Conservation (phyloP, 2,329 filamentous ascomycete genomes). For the Fusarium nisikadoi region DNA sequence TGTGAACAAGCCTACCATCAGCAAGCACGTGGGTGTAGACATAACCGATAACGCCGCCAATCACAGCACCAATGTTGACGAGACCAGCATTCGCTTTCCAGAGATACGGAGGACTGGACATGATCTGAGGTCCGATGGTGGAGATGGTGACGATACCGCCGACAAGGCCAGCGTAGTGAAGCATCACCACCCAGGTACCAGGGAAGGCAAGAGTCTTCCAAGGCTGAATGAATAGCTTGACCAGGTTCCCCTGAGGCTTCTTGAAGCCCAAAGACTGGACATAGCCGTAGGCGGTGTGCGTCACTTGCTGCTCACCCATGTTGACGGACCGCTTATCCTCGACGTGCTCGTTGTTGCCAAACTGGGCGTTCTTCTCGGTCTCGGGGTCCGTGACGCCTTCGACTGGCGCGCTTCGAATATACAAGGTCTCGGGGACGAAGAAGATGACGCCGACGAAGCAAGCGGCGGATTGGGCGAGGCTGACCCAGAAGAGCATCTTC, state of each 20-base stretch:
- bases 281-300: conserved; percentile 7
- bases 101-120: conserved; percentile 47
- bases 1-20: conserved; percentile 23
- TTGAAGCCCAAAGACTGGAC: conserved; percentile 21
- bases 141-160: conserved; percentile 51
- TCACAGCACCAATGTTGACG: conserved; percentile 49
- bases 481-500: conserved; percentile 49
- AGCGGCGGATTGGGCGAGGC: conserved; percentile 39
- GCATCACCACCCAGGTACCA: conserved; percentile 50
- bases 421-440: conserved; percentile 51
- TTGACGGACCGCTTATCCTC: neutral
- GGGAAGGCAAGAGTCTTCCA: conserved; percentile 43
- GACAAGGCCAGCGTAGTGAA: conserved; percentile 52
- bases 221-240: conserved; percentile 11
- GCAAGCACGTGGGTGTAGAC: conserved; percentile 43
- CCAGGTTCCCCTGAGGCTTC: conserved; percentile 1
- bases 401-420: conserved; percentile 27
- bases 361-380: conserved; percentile 2
- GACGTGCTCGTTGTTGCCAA: conserved; percentile 17
- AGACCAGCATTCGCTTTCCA: conserved; percentile 50
- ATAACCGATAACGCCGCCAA: conserved; percentile 46
- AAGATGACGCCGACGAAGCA: conserved; percentile 44
- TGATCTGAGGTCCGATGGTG: conserved; percentile 47
- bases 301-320: neutral
- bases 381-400: neutral